phyloP scores from a whole-genome alignment of 2,329 filamentous ascomycete genomes.

The Talaromyces rugulosus region DNA sequence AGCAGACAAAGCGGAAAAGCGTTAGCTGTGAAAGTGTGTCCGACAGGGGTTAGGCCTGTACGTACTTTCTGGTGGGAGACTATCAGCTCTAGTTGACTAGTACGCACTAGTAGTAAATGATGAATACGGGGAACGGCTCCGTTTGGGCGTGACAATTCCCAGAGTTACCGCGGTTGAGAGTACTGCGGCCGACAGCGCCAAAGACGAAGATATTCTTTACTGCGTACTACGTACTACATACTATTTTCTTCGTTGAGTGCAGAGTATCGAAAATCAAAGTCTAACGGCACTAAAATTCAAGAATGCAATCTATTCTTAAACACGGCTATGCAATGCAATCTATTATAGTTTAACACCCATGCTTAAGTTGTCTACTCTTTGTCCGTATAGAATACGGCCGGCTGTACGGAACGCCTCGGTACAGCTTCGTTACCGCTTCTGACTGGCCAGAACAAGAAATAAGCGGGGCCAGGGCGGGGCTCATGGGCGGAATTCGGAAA shows the following conservation, averaged over 20 bases:
- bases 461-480: neutral
- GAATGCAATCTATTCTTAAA: neutral
- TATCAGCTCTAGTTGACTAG: too few species aligned
- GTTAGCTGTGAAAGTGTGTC: neutral
- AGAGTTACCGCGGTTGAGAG: neutral
- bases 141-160: neutral
- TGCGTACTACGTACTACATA: too few species aligned
- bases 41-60: too few species aligned
- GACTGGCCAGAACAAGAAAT: neutral
- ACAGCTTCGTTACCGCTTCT: neutral
- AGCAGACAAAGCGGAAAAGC: too few species aligned
- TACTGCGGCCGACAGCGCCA: neutral
- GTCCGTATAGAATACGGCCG: neutral
- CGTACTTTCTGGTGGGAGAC: neutral
- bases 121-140: neutral
- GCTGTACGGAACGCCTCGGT: neutral
- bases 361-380: neutral
- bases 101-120: neutral
- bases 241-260: too few species aligned
- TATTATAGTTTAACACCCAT: neutral
- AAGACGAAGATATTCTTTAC: neutral
- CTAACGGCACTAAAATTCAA: too few species aligned
- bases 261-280: too few species aligned
- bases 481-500: neutral
- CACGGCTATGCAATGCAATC: neutral